Percentiles rank a stretch among this genome's conserved stretches.
Evolutionary conservation across 768 basidiomycete species (phyloP).

Genomic region (Leccinum ochraceum): DNA sequence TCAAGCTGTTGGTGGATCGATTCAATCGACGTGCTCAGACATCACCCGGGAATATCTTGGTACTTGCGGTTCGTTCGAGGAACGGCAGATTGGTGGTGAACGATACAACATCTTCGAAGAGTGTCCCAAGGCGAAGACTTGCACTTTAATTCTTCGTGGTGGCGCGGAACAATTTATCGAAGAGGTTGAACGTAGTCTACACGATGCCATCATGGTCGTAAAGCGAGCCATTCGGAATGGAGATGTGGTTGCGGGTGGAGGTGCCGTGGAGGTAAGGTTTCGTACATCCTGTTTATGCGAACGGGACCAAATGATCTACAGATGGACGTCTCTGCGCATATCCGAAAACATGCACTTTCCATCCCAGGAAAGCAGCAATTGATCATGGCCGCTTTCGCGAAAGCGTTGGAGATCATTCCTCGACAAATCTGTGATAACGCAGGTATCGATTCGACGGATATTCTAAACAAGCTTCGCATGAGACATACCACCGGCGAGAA

Average conservation of each 20-base stretch:
- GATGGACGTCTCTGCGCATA: constrained; percentile 98
- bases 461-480: constrained; percentile 97
- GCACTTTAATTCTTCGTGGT: constrained; percentile 90
- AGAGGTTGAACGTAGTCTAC: constrained; percentile 95
- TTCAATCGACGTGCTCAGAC: constrained; percentile 95
- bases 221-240: constrained; percentile 95
- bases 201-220: constrained; percentile 99
- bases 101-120: constrained; percentile 94
- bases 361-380: constrained; percentile 96
- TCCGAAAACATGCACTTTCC: constrained; percentile 85
- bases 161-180: constrained; percentile 99
- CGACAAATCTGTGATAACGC: constrained; percentile 99
- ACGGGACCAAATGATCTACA: constrained; percentile 33
- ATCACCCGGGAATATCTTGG: constrained; percentile 89
- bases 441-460: constrained; percentile 95
- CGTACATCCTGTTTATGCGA: not conserved
- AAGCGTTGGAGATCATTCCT: constrained; percentile 96
- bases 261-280: constrained; percentile 83
- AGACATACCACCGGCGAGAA: constrained; percentile 85
- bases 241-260: constrained; percentile 96
- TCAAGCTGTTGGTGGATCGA: constrained; percentile 91
- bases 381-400: constrained; percentile 93
- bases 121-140: constrained; percentile 93
- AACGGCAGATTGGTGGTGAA: constrained; percentile 95
- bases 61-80: constrained; percentile 90